Percentiles rank a stretch among this genome's conserved stretches.
phyloP scores from a whole-genome alignment of 306 rosid species.

The Alnus glutinosa region DNA sequence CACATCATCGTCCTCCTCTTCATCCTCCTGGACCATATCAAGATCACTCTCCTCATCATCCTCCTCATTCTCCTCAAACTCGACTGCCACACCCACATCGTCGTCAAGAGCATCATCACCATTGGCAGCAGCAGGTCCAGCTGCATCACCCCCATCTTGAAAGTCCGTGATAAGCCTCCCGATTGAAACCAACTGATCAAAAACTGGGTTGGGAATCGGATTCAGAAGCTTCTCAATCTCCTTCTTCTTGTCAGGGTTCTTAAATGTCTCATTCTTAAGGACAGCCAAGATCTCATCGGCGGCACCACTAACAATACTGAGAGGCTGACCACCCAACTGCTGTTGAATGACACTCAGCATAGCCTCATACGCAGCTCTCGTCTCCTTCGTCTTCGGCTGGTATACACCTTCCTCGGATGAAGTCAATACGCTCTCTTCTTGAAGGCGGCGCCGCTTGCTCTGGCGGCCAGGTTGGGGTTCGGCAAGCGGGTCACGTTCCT shows the following conservation, averaged over 20 bases:
- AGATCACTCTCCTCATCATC: conserved; percentile 38
- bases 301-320: conserved; percentile 77
- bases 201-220: conserved; percentile 47
- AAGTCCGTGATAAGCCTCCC: conserved; percentile 43
- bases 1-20: conserved; percentile 80
- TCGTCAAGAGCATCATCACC: conserved; percentile 82
- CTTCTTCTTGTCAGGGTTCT: conserved; percentile 77
- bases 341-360: conserved; percentile 86
- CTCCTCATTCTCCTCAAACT: conserved; percentile 93
- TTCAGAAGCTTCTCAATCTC: conserved; percentile 84
- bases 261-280: conserved; percentile 57
- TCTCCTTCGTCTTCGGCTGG: conserved; percentile 89
- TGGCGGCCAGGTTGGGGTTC: conserved; percentile 39
- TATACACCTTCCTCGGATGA: conserved; percentile 81
- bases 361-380: conserved; percentile 90
- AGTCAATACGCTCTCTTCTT: conserved; percentile 12
- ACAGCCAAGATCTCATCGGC: conserved; percentile 84
- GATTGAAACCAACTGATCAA: conserved; percentile 63
- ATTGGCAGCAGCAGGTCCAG: conserved; percentile 43
- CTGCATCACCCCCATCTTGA: conserved; percentile 67
- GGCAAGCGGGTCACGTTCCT: conserved; percentile 55
- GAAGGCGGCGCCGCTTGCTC: conserved; percentile 69
- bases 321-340: conserved; percentile 87
- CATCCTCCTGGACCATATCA: conserved; percentile 22
- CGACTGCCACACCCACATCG: conserved; percentile 91